Evolutionary conservation across 2,329 filamentous ascomycete genomes (phyloP), one percentile per base, ranked within the genome.

Genomic region (Nemania sp.): DNA sequence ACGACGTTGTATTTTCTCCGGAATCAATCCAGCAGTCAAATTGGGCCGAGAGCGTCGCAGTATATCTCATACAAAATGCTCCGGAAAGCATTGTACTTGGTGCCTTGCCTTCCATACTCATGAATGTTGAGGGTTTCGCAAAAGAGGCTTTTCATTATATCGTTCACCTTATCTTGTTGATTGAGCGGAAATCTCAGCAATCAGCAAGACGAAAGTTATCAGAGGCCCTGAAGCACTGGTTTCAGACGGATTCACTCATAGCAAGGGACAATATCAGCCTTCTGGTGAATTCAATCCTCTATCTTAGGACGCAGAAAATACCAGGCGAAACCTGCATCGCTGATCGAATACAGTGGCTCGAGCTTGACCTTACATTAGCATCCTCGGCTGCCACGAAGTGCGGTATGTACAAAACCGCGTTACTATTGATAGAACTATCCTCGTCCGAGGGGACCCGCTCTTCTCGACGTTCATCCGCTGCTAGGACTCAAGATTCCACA

Each of bases 351-450:
- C 81, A 85, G 52, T 99, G 96, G 96, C 82, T 99, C 17, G 90
- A 96, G 25, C 79, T 98, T 25, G 90, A 98, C 72, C 90, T 89
- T 65, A 74, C 86, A 2, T 77, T 83, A 61, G 89, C 89, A 21
- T 87, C 92, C 1, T 77, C 82, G 25, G 90, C 92, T 39, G 93
- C 93, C 5, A 84, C 86, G 11, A 79, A 80, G 59, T 97, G 94
- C 71, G 87, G 89, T 15, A 92, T 98, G 88, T 89, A 90, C 72
- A 95, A 95, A 72, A 90, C 90, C 5, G 91, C 94, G 3, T 79
- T 99, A 1, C 77, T 97, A 7, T 90, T 98, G 68, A 84, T 89
- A 4, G 95, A 99, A 74, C 83, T 92, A 21, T 83, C 84, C 32
- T 80, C 84, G 43, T 75, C 77, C 1, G 72, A 73, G 32, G 65